A percentile compares a stretch with the other conserved stretches of the same genome.
These are phyloP conservation scores for Colletotrichum destructivum DNA, from an alignment of 2,329 filamentous ascomycete genomes.

Conservation along the genomic window DNA sequence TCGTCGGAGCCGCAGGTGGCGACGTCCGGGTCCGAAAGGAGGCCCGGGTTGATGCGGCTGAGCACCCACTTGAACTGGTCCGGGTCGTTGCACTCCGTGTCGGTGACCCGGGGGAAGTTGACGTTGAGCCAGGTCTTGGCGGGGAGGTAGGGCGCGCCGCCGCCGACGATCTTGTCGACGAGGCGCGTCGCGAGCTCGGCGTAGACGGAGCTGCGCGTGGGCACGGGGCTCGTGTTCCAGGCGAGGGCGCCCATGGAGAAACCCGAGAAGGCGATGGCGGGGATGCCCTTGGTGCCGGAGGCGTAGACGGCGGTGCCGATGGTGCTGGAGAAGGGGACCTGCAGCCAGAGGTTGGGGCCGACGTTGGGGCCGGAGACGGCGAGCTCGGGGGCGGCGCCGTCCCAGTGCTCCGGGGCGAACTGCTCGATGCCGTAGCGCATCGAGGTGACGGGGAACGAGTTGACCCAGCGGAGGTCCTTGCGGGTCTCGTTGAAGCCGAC, in stretches of 20 bases:
- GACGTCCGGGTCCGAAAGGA: constrained; percentile 69
- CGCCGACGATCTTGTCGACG: constrained; percentile 67
- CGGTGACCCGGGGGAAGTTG: constrained; percentile 66
- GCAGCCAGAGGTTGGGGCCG: constrained; percentile 69
- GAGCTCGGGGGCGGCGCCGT: constrained; percentile 68
- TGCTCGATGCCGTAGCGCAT: constrained; percentile 75
- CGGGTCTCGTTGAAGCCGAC: constrained; percentile 70
- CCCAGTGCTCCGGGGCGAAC: constrained; percentile 68
- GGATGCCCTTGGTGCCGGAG: constrained; percentile 67
- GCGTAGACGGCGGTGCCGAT: constrained; percentile 77
- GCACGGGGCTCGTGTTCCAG: constrained; percentile 68
- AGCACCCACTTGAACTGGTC: constrained; percentile 75
- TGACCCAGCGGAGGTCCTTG: constrained; percentile 78
- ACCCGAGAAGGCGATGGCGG: constrained; percentile 79
- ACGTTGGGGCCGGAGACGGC: constrained; percentile 77
- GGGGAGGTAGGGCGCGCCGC: constrained; percentile 76
- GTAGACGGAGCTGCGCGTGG: constrained; percentile 72
- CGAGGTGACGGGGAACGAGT: constrained; percentile 77
- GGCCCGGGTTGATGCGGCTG: constrained; percentile 71
- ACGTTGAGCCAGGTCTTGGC: constrained; percentile 72
- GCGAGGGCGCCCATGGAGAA: constrained; percentile 63
- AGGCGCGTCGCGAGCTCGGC: constrained; percentile 73
- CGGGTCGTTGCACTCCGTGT: constrained; percentile 61
- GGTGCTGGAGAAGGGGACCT: constrained; percentile 75
- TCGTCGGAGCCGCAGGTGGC: constrained; percentile 66